Evolutionary conservation across 257 asterid species (phyloP).

Genomic region (Salvia rosmarinus): DNA sequence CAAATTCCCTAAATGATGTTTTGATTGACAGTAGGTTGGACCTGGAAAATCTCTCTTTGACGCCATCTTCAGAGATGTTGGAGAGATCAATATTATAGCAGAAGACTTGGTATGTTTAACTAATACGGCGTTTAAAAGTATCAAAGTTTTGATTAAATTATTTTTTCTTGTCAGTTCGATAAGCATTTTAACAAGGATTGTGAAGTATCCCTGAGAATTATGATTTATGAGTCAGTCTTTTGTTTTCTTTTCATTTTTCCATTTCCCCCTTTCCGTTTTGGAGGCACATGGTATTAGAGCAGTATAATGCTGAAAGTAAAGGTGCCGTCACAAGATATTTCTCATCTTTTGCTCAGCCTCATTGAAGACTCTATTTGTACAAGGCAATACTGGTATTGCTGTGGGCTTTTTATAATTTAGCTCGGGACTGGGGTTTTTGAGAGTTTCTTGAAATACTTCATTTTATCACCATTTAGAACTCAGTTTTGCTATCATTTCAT

Average conservation of each 20-base stretch:
- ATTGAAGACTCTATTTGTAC: not conserved
- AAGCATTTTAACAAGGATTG: too few species aligned
- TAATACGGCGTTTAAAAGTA: not conserved
- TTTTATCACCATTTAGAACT: not conserved
- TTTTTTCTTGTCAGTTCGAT: too few species aligned
- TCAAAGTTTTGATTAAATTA: not conserved
- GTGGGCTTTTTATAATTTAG: constrained; percentile 16
- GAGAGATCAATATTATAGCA: constrained; percentile 88
- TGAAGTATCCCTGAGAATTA: not conserved
- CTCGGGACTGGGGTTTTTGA: not conserved
- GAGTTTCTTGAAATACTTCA: not conserved
- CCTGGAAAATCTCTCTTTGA: constrained; percentile 89
- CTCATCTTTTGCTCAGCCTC: constrained; percentile 7
- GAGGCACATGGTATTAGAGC: constrained; percentile 13
- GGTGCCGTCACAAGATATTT: not conserved
- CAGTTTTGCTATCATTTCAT: constrained; percentile 11
- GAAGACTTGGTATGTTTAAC: constrained; percentile 84
- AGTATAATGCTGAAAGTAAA: not conserved
- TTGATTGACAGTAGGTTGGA: constrained; percentile 74
- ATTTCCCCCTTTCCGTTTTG: not conserved
- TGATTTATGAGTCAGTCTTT: not conserved
- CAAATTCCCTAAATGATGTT: constrained; percentile 39
- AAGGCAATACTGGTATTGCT: not conserved
- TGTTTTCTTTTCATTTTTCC: not conserved
- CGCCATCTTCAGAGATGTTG: constrained; percentile 71